phyloP scores from a whole-genome alignment of 73 alveolate species.

The Paramecium bursaria region DNA sequence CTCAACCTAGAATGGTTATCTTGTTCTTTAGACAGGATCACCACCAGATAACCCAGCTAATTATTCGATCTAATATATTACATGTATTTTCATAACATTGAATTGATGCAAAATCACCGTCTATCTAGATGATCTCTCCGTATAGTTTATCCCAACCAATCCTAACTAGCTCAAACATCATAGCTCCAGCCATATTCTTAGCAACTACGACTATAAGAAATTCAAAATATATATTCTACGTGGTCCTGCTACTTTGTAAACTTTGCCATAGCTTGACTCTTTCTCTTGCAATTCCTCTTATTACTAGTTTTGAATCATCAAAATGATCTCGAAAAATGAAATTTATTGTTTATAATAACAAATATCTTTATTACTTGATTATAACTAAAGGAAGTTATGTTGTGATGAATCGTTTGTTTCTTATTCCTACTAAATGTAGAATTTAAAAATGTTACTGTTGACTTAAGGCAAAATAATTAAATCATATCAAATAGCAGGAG shows the following conservation, averaged over 20 bases:
- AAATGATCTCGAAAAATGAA: no score
- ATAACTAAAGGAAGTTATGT: no score
- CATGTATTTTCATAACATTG: conserved; percentile 96
- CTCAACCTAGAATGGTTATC: conserved; percentile 92
- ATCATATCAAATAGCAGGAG: no score
- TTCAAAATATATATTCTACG: neutral
- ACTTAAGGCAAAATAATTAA: no score
- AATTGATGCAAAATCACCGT: conserved; percentile 96
- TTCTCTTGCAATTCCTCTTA: neutral
- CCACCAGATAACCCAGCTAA: conserved; percentile 94
- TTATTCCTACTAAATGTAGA: no score
- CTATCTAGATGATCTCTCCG: conserved; percentile 96
- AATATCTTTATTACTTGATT: no score
- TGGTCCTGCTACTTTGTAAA: neutral
- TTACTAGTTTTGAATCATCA: no score
- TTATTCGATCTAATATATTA: neutral
- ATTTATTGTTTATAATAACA: no score
- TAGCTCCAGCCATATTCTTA: conserved; percentile 95
- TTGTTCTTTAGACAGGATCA: conserved; percentile 97
- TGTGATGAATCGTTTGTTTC: no score
- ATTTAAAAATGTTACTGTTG: no score
- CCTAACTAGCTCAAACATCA: conserved; percentile 94
- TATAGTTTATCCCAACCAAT: conserved; percentile 96
- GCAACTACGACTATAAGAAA: conserved; percentile 85
- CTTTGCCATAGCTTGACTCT: neutral